A percentile compares a stretch with the other conserved stretches of the same genome.
phyloP scores from a whole-genome alignment of 345 rosid species.

The Boechera retrofracta region DNA sequence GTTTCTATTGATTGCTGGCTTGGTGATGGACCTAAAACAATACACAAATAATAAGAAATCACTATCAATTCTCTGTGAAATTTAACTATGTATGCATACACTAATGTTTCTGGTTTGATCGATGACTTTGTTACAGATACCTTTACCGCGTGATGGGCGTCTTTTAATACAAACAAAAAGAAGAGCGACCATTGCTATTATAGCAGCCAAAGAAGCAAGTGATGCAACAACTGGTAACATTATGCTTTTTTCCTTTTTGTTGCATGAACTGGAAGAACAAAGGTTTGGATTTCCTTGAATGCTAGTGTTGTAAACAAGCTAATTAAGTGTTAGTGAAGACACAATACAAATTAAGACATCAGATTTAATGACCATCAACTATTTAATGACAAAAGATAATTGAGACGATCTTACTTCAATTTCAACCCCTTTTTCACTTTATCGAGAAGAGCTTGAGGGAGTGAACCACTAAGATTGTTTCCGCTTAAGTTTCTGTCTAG shows the following conservation, averaged over 20 bases:
- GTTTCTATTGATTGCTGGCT: conserved; percentile 35
- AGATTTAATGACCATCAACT: not conserved
- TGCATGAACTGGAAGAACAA: conserved; percentile 41
- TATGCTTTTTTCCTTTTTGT: conserved; percentile 13
- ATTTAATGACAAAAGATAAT: not conserved
- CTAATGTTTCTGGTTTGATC: not conserved
- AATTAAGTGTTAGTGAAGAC: conserved; percentile 14
- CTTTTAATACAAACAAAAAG: conserved; percentile 28
- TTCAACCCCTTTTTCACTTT: conserved; percentile 31
- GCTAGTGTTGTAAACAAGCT: conserved; percentile 27
- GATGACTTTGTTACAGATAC: conserved; percentile 26
- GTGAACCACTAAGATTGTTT: conserved; percentile 54
- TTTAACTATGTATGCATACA: not conserved
- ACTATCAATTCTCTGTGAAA: conserved; percentile 32
- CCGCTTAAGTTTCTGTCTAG: conserved; percentile 38
- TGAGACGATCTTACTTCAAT: conserved; percentile 33
- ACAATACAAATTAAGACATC: not conserved
- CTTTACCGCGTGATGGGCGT: conserved; percentile 3
- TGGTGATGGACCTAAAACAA: conserved; percentile 24
- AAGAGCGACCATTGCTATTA: conserved; percentile 3
- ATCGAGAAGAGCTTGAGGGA: conserved; percentile 49
- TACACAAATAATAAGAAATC: conserved; percentile 30
- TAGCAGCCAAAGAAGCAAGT: conserved; percentile 37
- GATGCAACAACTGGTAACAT: conserved; percentile 35
- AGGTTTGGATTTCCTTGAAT: conserved; percentile 40